Evolutionary conservation across 495 filamentous ascomycete genomes (phyloP), one percentile per base, ranked within the genome.

Genomic region (Hyaloscypha bicolor): DNA sequence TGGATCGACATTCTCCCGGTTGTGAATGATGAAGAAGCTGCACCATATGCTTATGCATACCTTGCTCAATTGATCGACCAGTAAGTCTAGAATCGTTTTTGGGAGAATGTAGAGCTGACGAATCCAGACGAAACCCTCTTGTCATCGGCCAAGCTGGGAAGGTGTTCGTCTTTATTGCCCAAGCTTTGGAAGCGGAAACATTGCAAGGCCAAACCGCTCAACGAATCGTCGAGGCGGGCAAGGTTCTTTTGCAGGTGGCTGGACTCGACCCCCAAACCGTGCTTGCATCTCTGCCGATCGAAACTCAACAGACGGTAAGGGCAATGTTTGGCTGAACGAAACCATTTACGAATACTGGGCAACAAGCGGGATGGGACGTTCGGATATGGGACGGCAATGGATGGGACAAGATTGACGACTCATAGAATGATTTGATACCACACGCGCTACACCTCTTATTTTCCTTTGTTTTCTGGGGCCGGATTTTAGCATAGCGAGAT

Each of bases 11-110:
- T 92, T 1, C 80, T 99, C 31, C 96, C 96, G 1, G 89, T 99
- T 55, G 88, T 89, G 4, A 96, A 96, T 74, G 96, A 99, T 70
- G 96, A 98, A 76, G 96, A 98, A 80, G 96, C 95, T 3, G 96
- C 96, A 4, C 95, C 96, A 33, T 98, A 96, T 75, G 94, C 94
- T 0, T 99, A 99, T 76, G 88, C 88, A 9, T 99, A 96, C 77
- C 83, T 99, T 61, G 88, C 90, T 3, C 88, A 96, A 73, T 78
- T 99, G 64, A 97, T 99, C 75, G 91, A 96, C 57, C 90, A 94
- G 95, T 97, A 89, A 82, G 93, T 88, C 69, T 72, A n/a, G 32
- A 59, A 11, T 37, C 9, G 4, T 16, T 6, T 22, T 64, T 45
- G 9, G 30, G 5, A 55, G 45, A 37, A 25, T 31, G 0, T 45